phyloP scores from a whole-genome alignment of 106 monocot genomes.

The Iris macrosiphon region DNA sequence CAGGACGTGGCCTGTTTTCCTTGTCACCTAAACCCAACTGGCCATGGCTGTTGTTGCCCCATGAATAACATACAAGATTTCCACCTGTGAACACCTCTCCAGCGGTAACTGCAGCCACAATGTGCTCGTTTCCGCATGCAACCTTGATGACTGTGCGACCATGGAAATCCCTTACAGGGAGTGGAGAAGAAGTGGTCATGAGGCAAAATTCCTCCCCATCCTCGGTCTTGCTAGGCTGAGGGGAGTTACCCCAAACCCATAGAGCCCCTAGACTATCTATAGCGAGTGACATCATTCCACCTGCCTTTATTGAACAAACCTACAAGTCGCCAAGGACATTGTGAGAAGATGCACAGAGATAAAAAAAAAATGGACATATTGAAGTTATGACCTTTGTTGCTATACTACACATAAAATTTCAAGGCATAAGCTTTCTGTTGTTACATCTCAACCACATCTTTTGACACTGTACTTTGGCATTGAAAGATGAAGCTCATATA shows the following conservation, averaged over 20 bases:
- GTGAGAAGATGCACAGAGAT: neutral
- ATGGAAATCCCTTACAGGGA: constrained; percentile 78
- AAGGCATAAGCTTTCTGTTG: too few relatives aligned
- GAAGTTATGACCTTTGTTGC: too few relatives aligned
- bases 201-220: constrained; percentile 36
- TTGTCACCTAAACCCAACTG: constrained; percentile 73
- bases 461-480: too few relatives aligned
- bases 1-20: constrained; percentile 32
- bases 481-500: too few relatives aligned
- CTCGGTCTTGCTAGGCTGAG: constrained; percentile 27
- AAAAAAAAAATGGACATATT: neutral
- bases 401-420: too few relatives aligned
- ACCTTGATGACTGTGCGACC: constrained; percentile 80
- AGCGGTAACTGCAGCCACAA: constrained; percentile 50
- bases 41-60: constrained; percentile 84
- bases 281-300: constrained; percentile 86
- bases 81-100: constrained; percentile 42
- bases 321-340: constrained; percentile 10
- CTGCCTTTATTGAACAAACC: constrained; percentile 61
- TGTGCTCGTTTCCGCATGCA: constrained; percentile 80
- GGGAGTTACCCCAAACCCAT: constrained; percentile 84
- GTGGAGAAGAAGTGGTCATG: constrained; percentile 21
- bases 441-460: too few relatives aligned
- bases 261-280: constrained; percentile 58
- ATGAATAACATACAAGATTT: constrained; percentile 57